Conservation (phyloP, 345 rosid species). For the Carallia brachiata region DNA sequence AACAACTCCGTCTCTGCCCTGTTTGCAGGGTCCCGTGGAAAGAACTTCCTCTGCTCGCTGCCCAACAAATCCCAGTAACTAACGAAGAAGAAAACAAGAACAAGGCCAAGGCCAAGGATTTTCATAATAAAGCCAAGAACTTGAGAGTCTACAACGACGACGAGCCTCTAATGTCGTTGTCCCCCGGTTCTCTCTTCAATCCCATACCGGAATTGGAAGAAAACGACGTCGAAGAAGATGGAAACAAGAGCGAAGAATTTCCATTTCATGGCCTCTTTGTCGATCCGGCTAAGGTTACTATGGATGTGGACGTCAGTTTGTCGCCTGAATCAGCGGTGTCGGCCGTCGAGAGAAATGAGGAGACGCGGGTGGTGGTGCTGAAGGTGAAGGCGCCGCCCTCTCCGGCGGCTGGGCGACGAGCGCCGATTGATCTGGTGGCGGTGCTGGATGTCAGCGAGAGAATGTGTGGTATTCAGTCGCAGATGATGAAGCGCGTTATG, state of each 20-base stretch:
- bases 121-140: constrained; percentile 25
- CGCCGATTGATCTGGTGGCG: constrained; percentile 64
- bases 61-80: constrained; percentile 7
- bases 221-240: constrained; percentile 46
- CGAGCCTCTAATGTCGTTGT: constrained; percentile 60
- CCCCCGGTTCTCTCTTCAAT: constrained; percentile 44
- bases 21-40: constrained; percentile 69
- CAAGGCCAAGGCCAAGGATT: constrained; percentile 7
- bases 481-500: constrained; percentile 63
- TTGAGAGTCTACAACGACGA: constrained; percentile 75
- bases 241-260: neutral
- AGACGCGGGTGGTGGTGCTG: constrained; percentile 57
- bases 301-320: constrained; percentile 41
- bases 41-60: constrained; percentile 41
- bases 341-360: constrained; percentile 49
- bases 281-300: neutral
- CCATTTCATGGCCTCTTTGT: constrained; percentile 56
- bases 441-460: constrained; percentile 65
- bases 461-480: constrained; percentile 44
- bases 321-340: constrained; percentile 64
- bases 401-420: constrained; percentile 36
- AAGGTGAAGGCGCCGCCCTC: constrained; percentile 61
- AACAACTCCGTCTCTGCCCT: constrained; percentile 56
- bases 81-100: constrained; percentile 22
- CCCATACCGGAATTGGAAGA: constrained; percentile 81